Base-by-base conservation (phyloP, 495 filamentous ascomycete genomes). In the Xanthoparmelia taractica region DNA sequence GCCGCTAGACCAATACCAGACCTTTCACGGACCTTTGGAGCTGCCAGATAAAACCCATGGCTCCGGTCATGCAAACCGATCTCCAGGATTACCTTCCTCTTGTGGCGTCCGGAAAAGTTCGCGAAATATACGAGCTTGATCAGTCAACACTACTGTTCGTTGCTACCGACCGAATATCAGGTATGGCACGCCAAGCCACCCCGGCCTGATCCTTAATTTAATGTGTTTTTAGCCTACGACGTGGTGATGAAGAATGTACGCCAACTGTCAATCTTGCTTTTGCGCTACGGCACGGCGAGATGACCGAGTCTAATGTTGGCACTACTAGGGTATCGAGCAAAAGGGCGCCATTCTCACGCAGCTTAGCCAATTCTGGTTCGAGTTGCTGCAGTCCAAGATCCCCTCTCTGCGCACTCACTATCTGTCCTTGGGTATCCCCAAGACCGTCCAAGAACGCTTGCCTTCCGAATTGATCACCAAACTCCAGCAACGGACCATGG, bases 341-440 rank as follows among this genome's bases (percentile, higher is more conserved):
- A 97, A 96, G 77, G 94, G 94, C 65, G 76, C 81, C 67, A 80
- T 97, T 56, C 85, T 98, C 27, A 96, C 91, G 34, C 85, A 88
- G 63, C 84, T 92, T 72, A 91, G 89, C 29, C 81, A 83, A 59
- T 84, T 90, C 74, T 97, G 92, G 94, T 96, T 97, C 80, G 68
- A 80, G 25, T 77, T 91, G 59, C 86, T 97, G 62, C 67, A 78
- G 7, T 72, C 80, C 23, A 74, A 78, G 43, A 77, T 94, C 60
- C 91, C 90, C 8, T 75, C 75, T 29, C 79, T 96, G 48, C 80
- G 82, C 68, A 88, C 85, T 11, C 94, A 97, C 72, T 87, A 94
- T 76, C 66, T 96, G 63, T 83, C 84, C 50, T 81, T 90, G 65
- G 72, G 76, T 45, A 81, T 91, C 20, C 90, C 92, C 5, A 64